Conservation (phyloP, 192 early-diverging fungal genomes). For the Gigaspora rosea region DNA sequence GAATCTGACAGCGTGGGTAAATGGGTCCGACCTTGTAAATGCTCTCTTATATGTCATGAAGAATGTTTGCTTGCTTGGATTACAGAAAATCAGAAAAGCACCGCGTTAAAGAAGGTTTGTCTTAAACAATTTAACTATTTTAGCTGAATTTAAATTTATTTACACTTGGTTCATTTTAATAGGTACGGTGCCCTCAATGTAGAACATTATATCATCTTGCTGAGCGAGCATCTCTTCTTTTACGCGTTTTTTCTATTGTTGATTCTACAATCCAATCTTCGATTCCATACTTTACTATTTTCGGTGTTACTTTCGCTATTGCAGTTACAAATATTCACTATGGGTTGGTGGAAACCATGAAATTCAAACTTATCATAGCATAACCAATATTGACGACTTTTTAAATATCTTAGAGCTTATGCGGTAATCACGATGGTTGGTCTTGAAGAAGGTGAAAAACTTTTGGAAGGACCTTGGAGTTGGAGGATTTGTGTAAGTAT, state of each 20-base stretch:
- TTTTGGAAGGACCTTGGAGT: slow-evolving; percentile 61
- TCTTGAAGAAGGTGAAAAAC: slow-evolving; percentile 55
- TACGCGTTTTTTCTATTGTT: slow-evolving; percentile 53
- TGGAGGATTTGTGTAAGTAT: slow-evolving; percentile 64
- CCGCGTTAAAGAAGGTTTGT: slow-evolving; percentile 48
- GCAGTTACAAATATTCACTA: slow-evolving; percentile 67
- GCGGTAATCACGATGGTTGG: slow-evolving; percentile 70
- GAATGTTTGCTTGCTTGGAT: slow-evolving; percentile 79
- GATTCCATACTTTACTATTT: slow-evolving; percentile 63
- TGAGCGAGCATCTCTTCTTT: slow-evolving; percentile 52
- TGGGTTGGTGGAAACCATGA: slow-evolving; percentile 39
- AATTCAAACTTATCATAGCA: no score
- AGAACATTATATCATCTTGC: slow-evolving; percentile 60
- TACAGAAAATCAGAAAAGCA: slow-evolving; percentile 62
- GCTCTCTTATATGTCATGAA: slow-evolving; percentile 77
- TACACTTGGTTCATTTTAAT: slow-evolving; percentile 13
- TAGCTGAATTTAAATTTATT: background rate
- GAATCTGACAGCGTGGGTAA: slow-evolving; percentile 57
- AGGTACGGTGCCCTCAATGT: slow-evolving; percentile 75
- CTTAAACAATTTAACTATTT: no score
- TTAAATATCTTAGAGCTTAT: slow-evolving; percentile 49
- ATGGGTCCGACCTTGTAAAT: slow-evolving; percentile 74
- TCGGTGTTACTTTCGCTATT: slow-evolving; percentile 62
- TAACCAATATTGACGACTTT: no score
- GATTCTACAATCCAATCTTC: slow-evolving; percentile 58